Base-by-base conservation (phyloP, 2,329 filamentous ascomycete species). In the Neonectria coccinea region DNA sequence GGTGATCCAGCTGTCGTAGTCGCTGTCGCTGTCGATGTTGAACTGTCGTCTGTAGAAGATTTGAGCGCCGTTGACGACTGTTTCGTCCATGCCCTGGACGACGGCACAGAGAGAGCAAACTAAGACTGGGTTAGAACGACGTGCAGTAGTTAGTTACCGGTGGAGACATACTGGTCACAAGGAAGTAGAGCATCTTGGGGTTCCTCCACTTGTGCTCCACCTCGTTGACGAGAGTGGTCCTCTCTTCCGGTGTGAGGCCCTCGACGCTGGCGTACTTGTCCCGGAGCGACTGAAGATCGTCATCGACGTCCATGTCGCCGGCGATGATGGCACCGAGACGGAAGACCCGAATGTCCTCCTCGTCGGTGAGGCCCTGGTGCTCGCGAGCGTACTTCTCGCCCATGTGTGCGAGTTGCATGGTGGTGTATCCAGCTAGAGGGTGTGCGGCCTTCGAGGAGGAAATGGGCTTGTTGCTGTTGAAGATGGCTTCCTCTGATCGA, bases 151-250 rank as follows among this genome's bases (percentile, higher is more conserved):
- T 74, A 69, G 14, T n/a, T 2, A 2, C 14, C 18, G n/a, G 4
- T 2, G 11, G 9, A 7, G 2, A 44, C 59, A 55, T 77, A 78
- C 82, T 81, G 14, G 89, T 74, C 67, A 93, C 88, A 8, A 92
- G 84, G 56, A 88, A 82, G 75, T 91, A 92, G 53, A 92, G 82
- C 75, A 86, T 85, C 67, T 76, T 81, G 0, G 91, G 90, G 70
- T 93, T 91, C 6, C 84, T 86, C 91, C 91, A 93, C 65, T 88
- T 89, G 72, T 91, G 84, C 1, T 84, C 85, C 44, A 86, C 83
- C 73, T 94, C 91, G 18, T 84, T 82, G 11, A 84, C 80, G 42
- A 93, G 78, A 5, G 86, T 80, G 2, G 82, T 78, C 44, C 82
- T 83, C 74, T 94, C 91, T 11, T 86, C 82, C 1, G 83, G 80